Conservation (phyloP, 2,329 filamentous ascomycete genomes). For the Talaromyces piceae region DNA sequence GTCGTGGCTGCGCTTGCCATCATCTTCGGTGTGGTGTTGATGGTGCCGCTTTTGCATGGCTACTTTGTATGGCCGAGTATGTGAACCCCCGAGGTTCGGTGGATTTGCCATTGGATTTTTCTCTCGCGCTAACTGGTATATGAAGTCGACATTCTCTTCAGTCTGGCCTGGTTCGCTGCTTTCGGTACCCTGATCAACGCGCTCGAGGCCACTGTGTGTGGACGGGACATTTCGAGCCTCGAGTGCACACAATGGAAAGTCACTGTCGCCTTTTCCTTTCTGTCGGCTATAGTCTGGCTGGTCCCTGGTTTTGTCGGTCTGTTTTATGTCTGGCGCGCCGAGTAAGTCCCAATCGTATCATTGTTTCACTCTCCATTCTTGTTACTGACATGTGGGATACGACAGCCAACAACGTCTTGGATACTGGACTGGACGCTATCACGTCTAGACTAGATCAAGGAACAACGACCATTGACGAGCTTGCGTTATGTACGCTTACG, state of each 20-base stretch:
- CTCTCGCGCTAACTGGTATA: constrained; percentile 6
- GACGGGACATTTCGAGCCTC: constrained; percentile 48
- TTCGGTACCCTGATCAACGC: constrained; percentile 61
- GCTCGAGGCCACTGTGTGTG: constrained; percentile 45
- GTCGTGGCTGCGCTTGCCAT: constrained; percentile 65
- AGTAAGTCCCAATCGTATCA: no score
- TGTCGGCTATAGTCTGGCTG: constrained; percentile 65
- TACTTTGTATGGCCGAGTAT: constrained; percentile 60
- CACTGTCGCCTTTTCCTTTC: constrained; percentile 62
- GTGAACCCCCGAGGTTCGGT: constrained; percentile 12
- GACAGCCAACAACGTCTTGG: background rate
- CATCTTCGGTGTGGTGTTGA: constrained; percentile 61
- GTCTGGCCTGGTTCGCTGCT: constrained; percentile 60
- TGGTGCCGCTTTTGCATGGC: constrained; percentile 60
- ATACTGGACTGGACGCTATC: background rate
- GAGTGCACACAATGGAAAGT: constrained; percentile 65
- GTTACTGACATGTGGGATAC: background rate
- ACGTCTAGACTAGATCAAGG: background rate
- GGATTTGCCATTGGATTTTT: background rate
- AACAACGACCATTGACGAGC: background rate
- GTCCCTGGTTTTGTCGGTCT: constrained; percentile 4
- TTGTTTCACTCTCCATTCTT: no score
- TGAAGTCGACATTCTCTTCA: constrained; percentile 58
- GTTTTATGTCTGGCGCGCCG: constrained; percentile 8
- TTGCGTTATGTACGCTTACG: background rate